These are phyloP conservation scores for Penicillium sp. DNA, from an alignment of 2,329 filamentous ascomycete species.

Conservation along the genomic window DNA sequence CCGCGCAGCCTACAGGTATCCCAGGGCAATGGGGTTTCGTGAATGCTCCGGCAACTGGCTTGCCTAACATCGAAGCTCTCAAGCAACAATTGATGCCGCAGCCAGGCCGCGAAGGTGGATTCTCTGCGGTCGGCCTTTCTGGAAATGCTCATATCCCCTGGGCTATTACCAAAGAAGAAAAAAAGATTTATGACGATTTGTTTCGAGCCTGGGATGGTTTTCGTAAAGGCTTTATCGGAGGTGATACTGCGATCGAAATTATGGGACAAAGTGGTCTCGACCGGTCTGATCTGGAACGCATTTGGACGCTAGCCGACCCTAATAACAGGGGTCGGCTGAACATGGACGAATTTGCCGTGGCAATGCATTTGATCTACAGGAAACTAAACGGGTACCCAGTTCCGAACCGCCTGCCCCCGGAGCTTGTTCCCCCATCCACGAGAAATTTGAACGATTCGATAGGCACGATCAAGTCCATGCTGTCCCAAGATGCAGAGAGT, in stretches of 20 bases:
- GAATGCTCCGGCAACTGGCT: conserved; percentile 76
- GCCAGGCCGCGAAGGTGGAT: conserved; percentile 75
- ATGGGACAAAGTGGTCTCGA: conserved; percentile 92
- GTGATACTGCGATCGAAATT: conserved; percentile 89
- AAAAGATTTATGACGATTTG: conserved; percentile 87
- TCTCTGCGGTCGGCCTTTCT: conserved; percentile 74
- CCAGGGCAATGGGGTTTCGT: conserved; percentile 97
- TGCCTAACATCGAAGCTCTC: conserved; percentile 88
- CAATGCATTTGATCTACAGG: conserved; percentile 97
- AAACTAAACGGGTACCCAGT: conserved; percentile 93
- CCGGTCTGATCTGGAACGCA: conserved; percentile 76
- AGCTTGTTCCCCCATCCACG: conserved; percentile 88
- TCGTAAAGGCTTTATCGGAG: conserved; percentile 81
- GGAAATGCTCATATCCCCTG: conserved; percentile 95
- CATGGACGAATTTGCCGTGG: conserved; percentile 92
- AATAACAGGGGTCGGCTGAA: conserved; percentile 94
- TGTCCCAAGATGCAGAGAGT: conserved; percentile 79
- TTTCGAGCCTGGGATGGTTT: conserved; percentile 97
- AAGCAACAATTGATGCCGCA: conserved; percentile 97
- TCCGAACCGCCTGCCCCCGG: conserved; percentile 75
- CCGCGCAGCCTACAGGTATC: conserved; percentile 84
- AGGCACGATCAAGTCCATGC: conserved; percentile 82
- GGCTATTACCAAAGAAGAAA: conserved; percentile 98
- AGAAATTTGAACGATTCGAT: conserved; percentile 88
- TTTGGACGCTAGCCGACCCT: conserved; percentile 91